A percentile compares a stretch with the other conserved stretches of the same genome.
phyloP scores from a whole-genome alignment of 164 flowering plant species.

The Magnolia sinica region DNA sequence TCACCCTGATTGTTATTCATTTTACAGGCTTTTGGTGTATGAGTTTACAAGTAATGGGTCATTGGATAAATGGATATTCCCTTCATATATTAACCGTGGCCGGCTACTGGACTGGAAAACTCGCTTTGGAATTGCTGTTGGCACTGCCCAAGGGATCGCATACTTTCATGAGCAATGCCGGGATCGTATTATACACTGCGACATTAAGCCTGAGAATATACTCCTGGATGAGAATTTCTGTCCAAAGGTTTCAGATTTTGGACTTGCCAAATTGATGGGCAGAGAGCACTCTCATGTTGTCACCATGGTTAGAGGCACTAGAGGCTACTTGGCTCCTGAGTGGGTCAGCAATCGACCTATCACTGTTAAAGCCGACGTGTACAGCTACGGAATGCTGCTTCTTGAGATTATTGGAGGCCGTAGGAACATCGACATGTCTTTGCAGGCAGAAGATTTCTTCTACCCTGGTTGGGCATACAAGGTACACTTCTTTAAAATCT shows the following conservation, averaged over 20 bases:
- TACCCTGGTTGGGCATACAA: conserved; percentile 91
- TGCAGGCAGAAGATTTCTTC: conserved; percentile 69
- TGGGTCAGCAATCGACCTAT: conserved; percentile 93
- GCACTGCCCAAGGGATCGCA: conserved; percentile 90
- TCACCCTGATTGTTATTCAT: not conserved
- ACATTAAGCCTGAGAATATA: conserved; percentile 95
- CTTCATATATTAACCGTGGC: conserved; percentile 36
- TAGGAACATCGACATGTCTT: conserved; percentile 86
- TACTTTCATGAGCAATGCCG: conserved; percentile 94
- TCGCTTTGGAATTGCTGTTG: conserved; percentile 67
- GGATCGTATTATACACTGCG: conserved; percentile 85
- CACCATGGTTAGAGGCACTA: conserved; percentile 88
- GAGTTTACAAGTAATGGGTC: conserved; percentile 93
- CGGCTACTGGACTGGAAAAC: conserved; percentile 70
- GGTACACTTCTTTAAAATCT: conserved; percentile 32
- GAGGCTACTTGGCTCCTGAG: conserved; percentile 94
- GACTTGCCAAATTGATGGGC: conserved; percentile 90
- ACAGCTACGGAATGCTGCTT: conserved; percentile 95
- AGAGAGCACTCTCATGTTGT: conserved; percentile 90
- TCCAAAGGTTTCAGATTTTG: conserved; percentile 94
- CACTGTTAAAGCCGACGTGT: conserved; percentile 92
- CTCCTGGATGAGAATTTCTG: conserved; percentile 76
- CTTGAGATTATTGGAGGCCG: conserved; percentile 89
- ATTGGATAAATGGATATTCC: conserved; percentile 89
- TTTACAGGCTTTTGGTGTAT: conserved; percentile 77